phyloP scores from a whole-genome alignment of 108 stramenopile genomes.

The Asterionellopsis glacialis region DNA sequence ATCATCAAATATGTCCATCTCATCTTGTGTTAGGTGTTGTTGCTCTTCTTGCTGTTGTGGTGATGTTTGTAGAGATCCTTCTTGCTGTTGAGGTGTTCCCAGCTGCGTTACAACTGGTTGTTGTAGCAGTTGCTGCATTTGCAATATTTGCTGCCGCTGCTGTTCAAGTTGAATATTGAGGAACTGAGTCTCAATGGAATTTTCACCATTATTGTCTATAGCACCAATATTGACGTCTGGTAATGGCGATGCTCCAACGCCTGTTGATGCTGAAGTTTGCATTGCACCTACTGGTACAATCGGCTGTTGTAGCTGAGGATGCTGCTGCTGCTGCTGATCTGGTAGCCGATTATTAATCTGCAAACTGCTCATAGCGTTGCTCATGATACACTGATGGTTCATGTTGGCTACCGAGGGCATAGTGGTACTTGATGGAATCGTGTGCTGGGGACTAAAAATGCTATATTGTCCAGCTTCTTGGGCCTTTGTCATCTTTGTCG shows the following conservation, averaged over 20 bases:
- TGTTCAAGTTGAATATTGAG: too few species aligned
- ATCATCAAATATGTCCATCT: neutral
- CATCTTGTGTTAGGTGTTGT: neutral
- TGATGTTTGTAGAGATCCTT: neutral
- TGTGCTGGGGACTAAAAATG: neutral
- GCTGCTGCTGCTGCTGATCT: slow-evolving; percentile 5
- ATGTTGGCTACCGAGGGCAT: neutral
- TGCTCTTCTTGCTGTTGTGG: neutral
- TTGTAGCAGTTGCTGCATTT: slow-evolving; percentile 8
- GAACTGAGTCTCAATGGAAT: too few species aligned
- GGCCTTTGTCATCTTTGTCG: slow-evolving; percentile 7
- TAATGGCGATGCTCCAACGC: too few species aligned
- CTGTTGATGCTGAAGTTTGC: neutral
- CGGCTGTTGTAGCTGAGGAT: slow-evolving; percentile 2
- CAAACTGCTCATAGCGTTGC: neutral
- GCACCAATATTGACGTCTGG: too few species aligned
- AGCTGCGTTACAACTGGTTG: neutral
- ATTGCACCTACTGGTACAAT: neutral
- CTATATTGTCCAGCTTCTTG: neutral
- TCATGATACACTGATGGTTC: neutral
- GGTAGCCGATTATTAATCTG: neutral
- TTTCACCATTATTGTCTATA: too few species aligned
- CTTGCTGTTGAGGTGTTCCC: neutral
- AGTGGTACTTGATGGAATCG: neutral
- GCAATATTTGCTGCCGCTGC: neutral